A percentile compares a stretch with the other conserved stretches of the same genome.
Evolutionary conservation across 1,139 yeast species (phyloP).

Genomic region (Candida sp.): DNA sequence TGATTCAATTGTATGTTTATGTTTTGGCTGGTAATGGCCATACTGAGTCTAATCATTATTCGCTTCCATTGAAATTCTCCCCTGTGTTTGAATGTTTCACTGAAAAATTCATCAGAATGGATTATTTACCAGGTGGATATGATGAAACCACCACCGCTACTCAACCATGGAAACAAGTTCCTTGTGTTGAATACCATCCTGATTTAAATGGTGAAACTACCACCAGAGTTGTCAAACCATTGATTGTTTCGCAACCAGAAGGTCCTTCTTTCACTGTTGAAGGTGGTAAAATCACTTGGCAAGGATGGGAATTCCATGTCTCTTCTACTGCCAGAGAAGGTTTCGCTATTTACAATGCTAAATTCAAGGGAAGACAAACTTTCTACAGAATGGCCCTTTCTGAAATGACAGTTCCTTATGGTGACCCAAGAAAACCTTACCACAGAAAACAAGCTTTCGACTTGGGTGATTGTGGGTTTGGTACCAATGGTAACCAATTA

Average conservation of each 20-base stretch:
- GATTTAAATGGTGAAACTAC: constrained; percentile 59
- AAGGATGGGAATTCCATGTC: constrained; percentile 86
- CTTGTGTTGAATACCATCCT: constrained; percentile 69
- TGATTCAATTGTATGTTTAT: constrained; percentile 77
- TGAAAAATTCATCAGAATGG: constrained; percentile 68
- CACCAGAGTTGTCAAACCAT: constrained; percentile 68
- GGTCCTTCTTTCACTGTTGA: constrained; percentile 75
- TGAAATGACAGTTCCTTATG: constrained; percentile 93
- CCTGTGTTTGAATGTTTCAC: constrained; percentile 76
- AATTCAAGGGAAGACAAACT: constrained; percentile 77
- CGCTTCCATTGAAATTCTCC: constrained; percentile 78
- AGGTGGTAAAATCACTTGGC: constrained; percentile 74
- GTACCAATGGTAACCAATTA: constrained; percentile 72
- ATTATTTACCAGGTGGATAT: constrained; percentile 70
- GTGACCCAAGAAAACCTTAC: constrained; percentile 86
- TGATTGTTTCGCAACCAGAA: constrained; percentile 76
- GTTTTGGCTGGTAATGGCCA: constrained; percentile 67
- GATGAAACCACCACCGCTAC: constrained; percentile 65
- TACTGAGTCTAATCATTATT: constrained; percentile 79
- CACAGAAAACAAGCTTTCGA: constrained; percentile 94
- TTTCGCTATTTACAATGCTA: constrained; percentile 70
- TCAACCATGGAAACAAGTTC: constrained; percentile 56
- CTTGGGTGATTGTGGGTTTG: constrained; percentile 90
- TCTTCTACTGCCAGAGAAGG: constrained; percentile 82
- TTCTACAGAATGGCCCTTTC: constrained; percentile 77